Evolutionary conservation across 495 filamentous ascomycete genomes (phyloP).

Genomic region (Penicillium paradoxum): DNA sequence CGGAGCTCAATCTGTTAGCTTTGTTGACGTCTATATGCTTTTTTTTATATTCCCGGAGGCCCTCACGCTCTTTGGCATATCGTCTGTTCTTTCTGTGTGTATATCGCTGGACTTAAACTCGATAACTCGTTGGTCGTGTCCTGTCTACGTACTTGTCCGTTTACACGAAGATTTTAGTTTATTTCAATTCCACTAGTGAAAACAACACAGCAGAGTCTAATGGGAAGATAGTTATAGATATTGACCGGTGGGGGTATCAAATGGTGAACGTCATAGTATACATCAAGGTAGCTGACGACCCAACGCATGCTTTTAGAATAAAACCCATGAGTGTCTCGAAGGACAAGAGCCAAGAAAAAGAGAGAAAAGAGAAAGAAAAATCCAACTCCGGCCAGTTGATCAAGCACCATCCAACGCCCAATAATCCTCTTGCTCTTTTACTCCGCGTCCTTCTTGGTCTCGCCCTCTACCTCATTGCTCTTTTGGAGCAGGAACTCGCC

Average conservation of each 20-base stretch:
- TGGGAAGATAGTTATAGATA: background rate
- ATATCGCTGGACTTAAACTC: too few relatives aligned
- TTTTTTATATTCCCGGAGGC: too few relatives aligned
- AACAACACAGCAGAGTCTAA: background rate
- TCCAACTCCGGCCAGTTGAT: background rate
- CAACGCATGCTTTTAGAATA: background rate
- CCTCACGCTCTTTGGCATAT: too few relatives aligned
- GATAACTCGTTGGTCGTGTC: too few relatives aligned
- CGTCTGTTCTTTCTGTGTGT: too few relatives aligned
- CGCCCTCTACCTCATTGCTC: conserved; percentile 66
- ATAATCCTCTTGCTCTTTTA: background rate
- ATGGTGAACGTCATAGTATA: background rate
- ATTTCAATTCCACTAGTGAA: too few relatives aligned
- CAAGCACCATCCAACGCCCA: background rate
- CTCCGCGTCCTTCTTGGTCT: conserved; percentile 17
- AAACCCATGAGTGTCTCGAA: background rate
- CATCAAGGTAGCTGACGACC: background rate
- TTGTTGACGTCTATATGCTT: too few relatives aligned
- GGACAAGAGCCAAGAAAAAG: background rate
- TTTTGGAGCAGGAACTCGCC: conserved; percentile 82
- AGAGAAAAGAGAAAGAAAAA: background rate
- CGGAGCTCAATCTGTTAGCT: too few relatives aligned
- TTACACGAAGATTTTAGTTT: too few relatives aligned
- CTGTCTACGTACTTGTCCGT: too few relatives aligned
- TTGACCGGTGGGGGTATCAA: conserved; percentile 1